phyloP scores from a whole-genome alignment of 805 yeast genomes.

The Blastobotrys robertii region DNA sequence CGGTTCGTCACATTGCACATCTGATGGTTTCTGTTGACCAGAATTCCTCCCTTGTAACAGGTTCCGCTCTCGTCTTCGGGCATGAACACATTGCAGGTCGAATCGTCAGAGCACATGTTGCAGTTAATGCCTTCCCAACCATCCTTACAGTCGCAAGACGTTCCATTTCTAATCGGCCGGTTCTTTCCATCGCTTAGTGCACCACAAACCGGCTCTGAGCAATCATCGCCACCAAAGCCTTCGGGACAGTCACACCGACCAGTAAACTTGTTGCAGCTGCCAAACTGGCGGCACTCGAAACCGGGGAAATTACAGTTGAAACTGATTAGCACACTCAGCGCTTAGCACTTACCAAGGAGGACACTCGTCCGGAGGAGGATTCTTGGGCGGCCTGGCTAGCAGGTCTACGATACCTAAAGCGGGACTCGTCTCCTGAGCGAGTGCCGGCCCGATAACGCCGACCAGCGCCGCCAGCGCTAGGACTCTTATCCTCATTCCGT shows the following conservation, averaged over 20 bases:
- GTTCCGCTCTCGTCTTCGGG: constrained; percentile 82
- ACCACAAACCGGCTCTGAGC: constrained; percentile 84
- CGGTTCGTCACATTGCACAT: constrained; percentile 89
- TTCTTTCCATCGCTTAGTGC: constrained; percentile 52
- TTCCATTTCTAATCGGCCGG: constrained; percentile 50
- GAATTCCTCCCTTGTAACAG: constrained; percentile 76
- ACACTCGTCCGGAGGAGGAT: constrained; percentile 8
- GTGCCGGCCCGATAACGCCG: too few species aligned
- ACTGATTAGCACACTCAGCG: constrained; percentile 25
- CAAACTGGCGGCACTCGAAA: constrained; percentile 82
- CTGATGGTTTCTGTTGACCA: constrained; percentile 73
- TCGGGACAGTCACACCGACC: constrained; percentile 88
- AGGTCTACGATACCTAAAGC: too few species aligned
- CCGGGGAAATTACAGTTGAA: constrained; percentile 92
- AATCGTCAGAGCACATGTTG: constrained; percentile 63
- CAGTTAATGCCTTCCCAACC: constrained; percentile 97
- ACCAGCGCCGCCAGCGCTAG: too few species aligned
- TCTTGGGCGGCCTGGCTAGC: too few species aligned
- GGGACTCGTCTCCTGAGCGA: too few species aligned
- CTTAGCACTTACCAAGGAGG: constrained; percentile 16
- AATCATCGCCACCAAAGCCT: constrained; percentile 92
- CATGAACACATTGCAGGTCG: constrained; percentile 75
- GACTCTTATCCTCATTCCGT: too few species aligned
- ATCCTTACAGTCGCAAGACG: constrained; percentile 57
- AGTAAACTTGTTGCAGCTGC: constrained; percentile 75